Conservation (phyloP, 1,284 basidiomycete genomes). For the Pseudozyma flocculosa region DNA sequence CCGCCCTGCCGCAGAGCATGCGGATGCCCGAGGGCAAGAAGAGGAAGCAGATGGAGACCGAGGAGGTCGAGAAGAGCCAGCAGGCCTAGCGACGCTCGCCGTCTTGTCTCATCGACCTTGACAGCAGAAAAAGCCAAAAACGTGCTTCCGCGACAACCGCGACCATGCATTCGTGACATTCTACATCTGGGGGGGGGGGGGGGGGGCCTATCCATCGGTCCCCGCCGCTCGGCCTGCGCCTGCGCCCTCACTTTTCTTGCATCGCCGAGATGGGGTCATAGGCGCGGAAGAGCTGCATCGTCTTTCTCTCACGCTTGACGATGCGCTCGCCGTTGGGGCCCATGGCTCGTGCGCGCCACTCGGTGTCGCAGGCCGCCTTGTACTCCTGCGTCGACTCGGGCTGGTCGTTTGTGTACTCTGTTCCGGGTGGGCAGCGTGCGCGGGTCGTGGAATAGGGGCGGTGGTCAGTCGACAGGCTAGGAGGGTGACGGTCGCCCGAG, state of each 20-base stretch:
- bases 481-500: too few relatives aligned
- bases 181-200: too few relatives aligned
- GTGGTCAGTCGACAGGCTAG: background rate
- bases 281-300: slow-evolving; percentile 35
- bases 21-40: slow-evolving; percentile 29
- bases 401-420: slow-evolving; percentile 18
- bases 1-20: slow-evolving; percentile 49
- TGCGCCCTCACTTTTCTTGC: background rate
- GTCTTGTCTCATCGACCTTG: too few relatives aligned
- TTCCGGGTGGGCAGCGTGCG: background rate
- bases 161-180: too few relatives aligned
- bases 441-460: background rate
- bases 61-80: slow-evolving; percentile 2
- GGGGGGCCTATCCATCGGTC: too few relatives aligned
- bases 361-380: slow-evolving; percentile 20
- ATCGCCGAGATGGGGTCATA: slow-evolving; percentile 40
- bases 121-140: too few relatives aligned
- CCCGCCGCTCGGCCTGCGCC: too few relatives aligned
- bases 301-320: slow-evolving; percentile 32
- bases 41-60: slow-evolving; percentile 6
- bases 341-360: slow-evolving; percentile 27
- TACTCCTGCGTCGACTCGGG: slow-evolving; percentile 22
- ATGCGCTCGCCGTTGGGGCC: slow-evolving; percentile 11
- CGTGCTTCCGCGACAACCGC: too few relatives aligned
- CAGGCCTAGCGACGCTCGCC: too few relatives aligned